Evolutionary conservation across 495 filamentous ascomycete species (phyloP).

Genomic region (Penicillium robsamsonii): DNA sequence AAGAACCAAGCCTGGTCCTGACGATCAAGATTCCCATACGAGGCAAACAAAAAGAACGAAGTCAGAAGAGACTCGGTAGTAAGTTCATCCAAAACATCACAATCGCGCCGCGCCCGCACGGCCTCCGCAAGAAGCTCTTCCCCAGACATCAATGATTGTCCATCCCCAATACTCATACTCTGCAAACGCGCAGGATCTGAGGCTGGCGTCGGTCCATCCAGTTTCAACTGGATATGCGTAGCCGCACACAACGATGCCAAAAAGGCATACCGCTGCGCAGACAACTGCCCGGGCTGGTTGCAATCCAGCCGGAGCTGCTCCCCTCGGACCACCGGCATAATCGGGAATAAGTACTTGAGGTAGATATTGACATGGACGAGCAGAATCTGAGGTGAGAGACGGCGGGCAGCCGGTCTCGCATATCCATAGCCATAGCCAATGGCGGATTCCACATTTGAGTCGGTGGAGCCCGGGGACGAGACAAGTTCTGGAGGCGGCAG

Average conservation of each 20-base stretch:
- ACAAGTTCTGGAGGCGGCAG: constrained; percentile 37
- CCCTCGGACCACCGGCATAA: constrained; percentile 75
- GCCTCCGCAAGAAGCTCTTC: constrained; percentile 69
- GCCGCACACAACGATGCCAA: constrained; percentile 76
- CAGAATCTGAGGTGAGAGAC: constrained; percentile 37
- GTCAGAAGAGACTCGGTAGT: constrained; percentile 67
- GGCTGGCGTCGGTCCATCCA: constrained; percentile 52
- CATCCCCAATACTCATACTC: constrained; percentile 48
- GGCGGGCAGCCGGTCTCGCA: constrained; percentile 22
- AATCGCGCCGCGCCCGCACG: constrained; percentile 69
- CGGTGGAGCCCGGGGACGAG: constrained; percentile 42
- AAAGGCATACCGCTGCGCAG: constrained; percentile 75
- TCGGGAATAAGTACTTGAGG: constrained; percentile 68
- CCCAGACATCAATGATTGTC: constrained; percentile 41
- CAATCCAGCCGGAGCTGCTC: constrained; percentile 64
- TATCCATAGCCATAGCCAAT: constrained; percentile 16
- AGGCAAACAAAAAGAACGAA: constrained; percentile 77
- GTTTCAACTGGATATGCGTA: constrained; percentile 75
- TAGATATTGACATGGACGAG: constrained; percentile 47
- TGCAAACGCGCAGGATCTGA: constrained; percentile 53
- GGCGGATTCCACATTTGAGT: constrained; percentile 33
- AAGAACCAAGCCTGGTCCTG: constrained; percentile 60
- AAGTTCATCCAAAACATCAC: constrained; percentile 63
- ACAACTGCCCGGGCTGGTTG: constrained; percentile 53
- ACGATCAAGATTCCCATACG: constrained; percentile 63